phyloP scores from a whole-genome alignment of 345 rosid genomes.

The Lepidium didymum region DNA sequence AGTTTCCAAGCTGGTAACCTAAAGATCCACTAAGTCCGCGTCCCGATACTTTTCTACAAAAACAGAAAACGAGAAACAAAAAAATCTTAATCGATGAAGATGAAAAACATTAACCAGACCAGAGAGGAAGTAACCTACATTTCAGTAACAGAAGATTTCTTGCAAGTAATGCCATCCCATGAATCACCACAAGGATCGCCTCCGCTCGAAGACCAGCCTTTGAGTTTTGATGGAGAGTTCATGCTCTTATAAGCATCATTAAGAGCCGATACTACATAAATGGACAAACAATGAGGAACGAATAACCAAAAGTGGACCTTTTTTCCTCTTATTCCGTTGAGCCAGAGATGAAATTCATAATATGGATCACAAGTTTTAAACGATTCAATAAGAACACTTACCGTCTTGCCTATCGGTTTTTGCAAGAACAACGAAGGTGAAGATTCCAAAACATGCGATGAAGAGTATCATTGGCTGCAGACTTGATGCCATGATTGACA shows the following conservation, averaged over 20 bases:
- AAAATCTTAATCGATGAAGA: background rate
- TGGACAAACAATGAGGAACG: background rate
- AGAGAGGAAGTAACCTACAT: constrained; percentile 36
- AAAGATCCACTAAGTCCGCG: constrained; percentile 70
- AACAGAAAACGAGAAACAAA: background rate
- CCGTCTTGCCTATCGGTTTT: constrained; percentile 55
- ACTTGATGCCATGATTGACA: constrained; percentile 16
- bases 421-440: constrained; percentile 34
- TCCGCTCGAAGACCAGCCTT: constrained; percentile 64
- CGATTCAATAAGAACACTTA: constrained; percentile 23
- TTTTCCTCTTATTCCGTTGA: background rate
- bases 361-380: background rate
- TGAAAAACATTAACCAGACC: background rate
- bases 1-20: constrained; percentile 75
- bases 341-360: background rate
- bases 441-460: constrained; percentile 29
- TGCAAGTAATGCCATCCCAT: constrained; percentile 88
- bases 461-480: constrained; percentile 15
- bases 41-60: constrained; percentile 63
- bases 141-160: constrained; percentile 70
- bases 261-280: constrained; percentile 63
- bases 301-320: background rate
- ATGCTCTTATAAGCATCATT: constrained; percentile 78
- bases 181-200: constrained; percentile 89
- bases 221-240: constrained; percentile 66